phyloP scores from a whole-genome alignment of 495 filamentous ascomycete species.

The Penicillium canescens region DNA sequence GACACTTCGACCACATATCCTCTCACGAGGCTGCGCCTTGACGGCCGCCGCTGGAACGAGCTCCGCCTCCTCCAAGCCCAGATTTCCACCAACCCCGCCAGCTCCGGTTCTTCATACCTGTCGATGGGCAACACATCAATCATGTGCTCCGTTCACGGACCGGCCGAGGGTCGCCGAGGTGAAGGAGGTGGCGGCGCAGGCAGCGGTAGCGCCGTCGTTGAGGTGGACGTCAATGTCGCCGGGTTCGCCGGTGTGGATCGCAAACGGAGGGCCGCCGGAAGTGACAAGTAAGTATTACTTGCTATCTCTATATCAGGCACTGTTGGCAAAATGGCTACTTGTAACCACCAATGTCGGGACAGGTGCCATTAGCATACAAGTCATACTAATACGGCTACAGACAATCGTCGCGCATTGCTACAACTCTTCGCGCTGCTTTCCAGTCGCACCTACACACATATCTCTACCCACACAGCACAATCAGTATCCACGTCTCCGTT shows the following conservation, averaged over 20 bases:
- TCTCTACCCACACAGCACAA: slow-evolving; percentile 86
- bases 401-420: slow-evolving; percentile 76
- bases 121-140: slow-evolving; percentile 97
- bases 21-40: slow-evolving; percentile 83
- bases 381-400: slow-evolving; percentile 43
- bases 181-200: slow-evolving; percentile 47
- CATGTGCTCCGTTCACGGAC: slow-evolving; percentile 87
- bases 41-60: slow-evolving; percentile 98
- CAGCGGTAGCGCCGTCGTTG: slow-evolving; percentile 58
- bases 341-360: not conserved
- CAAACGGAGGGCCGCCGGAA: slow-evolving; percentile 64
- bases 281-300: slow-evolving; percentile 67
- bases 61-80: slow-evolving; percentile 85
- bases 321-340: too few relatives aligned
- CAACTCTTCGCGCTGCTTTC: slow-evolving; percentile 73
- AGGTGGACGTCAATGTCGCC: slow-evolving; percentile 82
- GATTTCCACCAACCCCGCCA: slow-evolving; percentile 85
- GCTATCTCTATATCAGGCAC: too few relatives aligned
- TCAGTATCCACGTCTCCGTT: slow-evolving; percentile 79
- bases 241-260: slow-evolving; percentile 88
- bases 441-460: slow-evolving; percentile 73
- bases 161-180: slow-evolving; percentile 62
- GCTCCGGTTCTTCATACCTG: slow-evolving; percentile 86
- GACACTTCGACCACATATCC: slow-evolving; percentile 82
- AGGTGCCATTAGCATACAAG: not conserved